Evolutionary conservation across 108 stramenopile genomes (phyloP).

Genomic region (Aurantiochytrium sp.): DNA sequence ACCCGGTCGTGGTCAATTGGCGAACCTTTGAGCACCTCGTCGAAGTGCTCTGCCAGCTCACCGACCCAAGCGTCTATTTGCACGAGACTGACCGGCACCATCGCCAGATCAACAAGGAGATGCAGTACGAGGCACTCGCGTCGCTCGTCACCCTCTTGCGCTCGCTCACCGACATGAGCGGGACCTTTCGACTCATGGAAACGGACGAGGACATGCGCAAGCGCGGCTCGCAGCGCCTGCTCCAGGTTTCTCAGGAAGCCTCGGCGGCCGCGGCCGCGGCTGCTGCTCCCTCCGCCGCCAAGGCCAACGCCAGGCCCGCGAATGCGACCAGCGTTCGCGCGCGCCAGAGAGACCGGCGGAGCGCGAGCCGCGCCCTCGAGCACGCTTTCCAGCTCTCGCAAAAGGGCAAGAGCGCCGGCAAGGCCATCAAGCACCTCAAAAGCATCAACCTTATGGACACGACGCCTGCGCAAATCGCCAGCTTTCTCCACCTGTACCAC

Average conservation of each 20-base stretch:
- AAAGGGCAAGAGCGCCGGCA: background rate
- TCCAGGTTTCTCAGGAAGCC: background rate
- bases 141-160: constrained; percentile 9
- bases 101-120: constrained; percentile 15
- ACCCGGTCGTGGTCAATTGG: background rate
- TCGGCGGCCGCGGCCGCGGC: too few species aligned
- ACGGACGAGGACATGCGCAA: background rate
- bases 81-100: background rate
- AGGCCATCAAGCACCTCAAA: background rate
- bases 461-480: background rate
- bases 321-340: background rate
- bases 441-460: background rate
- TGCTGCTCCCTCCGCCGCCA: background rate
- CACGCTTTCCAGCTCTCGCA: constrained; percentile 9
- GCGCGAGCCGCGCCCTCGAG: background rate
- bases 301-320: background rate
- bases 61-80: background rate
- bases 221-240: background rate
- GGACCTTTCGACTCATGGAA: background rate
- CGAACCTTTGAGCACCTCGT: background rate
- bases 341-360: background rate
- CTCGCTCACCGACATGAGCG: constrained; percentile 20
- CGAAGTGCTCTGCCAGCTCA: background rate
- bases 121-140: constrained; percentile 20
- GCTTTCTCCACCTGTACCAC: constrained; percentile 14